Percentiles rank a stretch among this genome's conserved stretches.
These are phyloP conservation scores for Cryptosporidium canis DNA, from an alignment of 169 alveolate genomes.

Conservation along the genomic window DNA sequence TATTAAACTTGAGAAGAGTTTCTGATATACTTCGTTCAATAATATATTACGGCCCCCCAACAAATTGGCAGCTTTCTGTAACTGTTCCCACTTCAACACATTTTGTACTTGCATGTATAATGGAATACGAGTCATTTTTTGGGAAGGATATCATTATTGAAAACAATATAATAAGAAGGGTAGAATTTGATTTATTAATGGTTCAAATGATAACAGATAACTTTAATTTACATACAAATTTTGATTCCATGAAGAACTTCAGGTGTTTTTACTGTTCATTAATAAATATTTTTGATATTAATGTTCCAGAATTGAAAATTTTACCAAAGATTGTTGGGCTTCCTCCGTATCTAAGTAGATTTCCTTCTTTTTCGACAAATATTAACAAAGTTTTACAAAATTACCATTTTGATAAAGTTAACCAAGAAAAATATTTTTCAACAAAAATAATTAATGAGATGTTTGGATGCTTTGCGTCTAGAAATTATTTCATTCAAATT, in stretches of 20 bases:
- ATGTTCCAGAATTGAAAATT: conserved; percentile 23
- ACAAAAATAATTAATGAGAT: background rate
- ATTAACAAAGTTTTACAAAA: background rate
- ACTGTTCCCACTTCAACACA: conserved; percentile 58
- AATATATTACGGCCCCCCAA: conserved; percentile 40
- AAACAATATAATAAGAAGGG: background rate
- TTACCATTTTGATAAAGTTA: background rate
- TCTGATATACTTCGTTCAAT: conserved; percentile 3
- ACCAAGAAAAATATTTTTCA: background rate
- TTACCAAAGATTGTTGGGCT: conserved; percentile 24
- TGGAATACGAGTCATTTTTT: conserved; percentile 1
- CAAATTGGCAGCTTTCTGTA: conserved; percentile 65
- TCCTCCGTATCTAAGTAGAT: conserved; percentile 29
- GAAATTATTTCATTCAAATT: background rate
- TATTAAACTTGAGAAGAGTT: background rate
- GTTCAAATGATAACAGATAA: background rate
- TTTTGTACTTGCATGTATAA: conserved; percentile 43
- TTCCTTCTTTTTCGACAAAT: conserved; percentile 26
- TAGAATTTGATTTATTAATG: conserved; percentile 26
- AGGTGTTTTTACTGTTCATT: background rate
- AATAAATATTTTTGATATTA: background rate
- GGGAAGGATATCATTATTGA: background rate
- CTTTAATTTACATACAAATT: background rate
- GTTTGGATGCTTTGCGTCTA: background rate
- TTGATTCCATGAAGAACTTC: conserved; percentile 14